Base-by-base conservation (phyloP, 73 alveolate genomes). In the Paramecium primaurelia region DNA sequence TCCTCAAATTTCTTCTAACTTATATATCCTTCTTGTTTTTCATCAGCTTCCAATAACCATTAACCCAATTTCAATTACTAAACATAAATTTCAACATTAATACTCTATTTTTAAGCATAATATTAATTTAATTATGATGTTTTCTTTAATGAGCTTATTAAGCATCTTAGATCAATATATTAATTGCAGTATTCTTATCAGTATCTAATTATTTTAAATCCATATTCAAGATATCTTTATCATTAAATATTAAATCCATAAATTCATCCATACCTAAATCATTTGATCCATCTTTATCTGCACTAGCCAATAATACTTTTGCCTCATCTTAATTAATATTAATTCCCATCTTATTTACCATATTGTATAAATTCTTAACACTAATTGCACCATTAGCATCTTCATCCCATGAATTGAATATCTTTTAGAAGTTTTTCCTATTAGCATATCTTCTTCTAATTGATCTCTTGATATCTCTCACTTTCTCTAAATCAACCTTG, bases 341-440 rank as follows among this genome's bases (percentile, higher is more conserved):
- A 68, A 98, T 97, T 37, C 99, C 99, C 93, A 98, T 92, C 83
- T 93, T 96, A 37, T 97, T 93, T 71, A 98, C 95, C 98, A 98
- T 97, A 45, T 85, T 93, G 69, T 91, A 96, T 8, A 97, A 86
- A 91, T 98, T 99, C 69, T 94, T 93, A 3, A 95, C 88, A 18
- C 92, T 95, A 3, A 98, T 85, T 54, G 93, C 96, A 3, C 99
- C 99, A 28, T 92, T 68, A n/a, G 94, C 49, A 71, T 93, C 95
- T 86, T 88, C 92, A 94, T 98, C 99, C 99, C 99, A 98, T 22
- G 94, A 92, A 68, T 95, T 68, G 94, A 98, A 98, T 58, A 98
- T 97, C 77, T 95, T 95, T 93, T 95, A 86, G 42, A 94, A 92
- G 93, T 98, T 97, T 54, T 93, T 93, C 86, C 99, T 95, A 42